phyloP scores from a whole-genome alignment of 2,329 filamentous ascomycete species.

The Paramyrothecium sp. region DNA sequence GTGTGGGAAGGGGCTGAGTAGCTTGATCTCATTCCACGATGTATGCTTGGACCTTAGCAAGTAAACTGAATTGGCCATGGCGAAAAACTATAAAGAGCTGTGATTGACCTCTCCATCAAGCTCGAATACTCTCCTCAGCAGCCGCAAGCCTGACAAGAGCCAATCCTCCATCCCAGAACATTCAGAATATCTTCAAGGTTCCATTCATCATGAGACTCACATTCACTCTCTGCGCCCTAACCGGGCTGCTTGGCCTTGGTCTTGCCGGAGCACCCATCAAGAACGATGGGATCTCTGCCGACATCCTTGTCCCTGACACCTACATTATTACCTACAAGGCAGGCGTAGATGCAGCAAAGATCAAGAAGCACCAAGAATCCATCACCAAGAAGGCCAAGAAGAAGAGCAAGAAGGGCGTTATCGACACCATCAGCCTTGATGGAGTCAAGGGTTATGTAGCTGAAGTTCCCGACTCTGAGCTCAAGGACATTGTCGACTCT shows the following conservation, averaged over 20 bases:
- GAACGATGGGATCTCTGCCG: slow-evolving; percentile 4
- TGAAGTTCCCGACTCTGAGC: slow-evolving; percentile 7
- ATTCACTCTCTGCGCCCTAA: slow-evolving; percentile 3
- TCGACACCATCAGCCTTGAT: slow-evolving; percentile 1
- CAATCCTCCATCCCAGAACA: not conserved
- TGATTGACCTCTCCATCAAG: not conserved
- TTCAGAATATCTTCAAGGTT: not conserved
- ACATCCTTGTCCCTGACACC: slow-evolving; percentile 7
- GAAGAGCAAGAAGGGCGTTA: slow-evolving; percentile 9
- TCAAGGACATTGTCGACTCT: not conserved
- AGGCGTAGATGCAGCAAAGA: not conserved
- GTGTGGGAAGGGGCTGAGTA: not conserved
- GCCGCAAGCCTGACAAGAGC: not conserved
- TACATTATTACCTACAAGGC: slow-evolving; percentile 12
- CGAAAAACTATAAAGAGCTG: not conserved
- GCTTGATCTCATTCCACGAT: not conserved
- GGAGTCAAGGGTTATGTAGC: slow-evolving; percentile 9
- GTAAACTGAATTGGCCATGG: not conserved
- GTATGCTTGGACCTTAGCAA: not conserved
- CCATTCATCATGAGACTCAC: slow-evolving; percentile 8
- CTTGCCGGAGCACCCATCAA: slow-evolving; percentile 6
- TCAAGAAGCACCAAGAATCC: slow-evolving; percentile 3
- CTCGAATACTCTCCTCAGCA: not conserved
- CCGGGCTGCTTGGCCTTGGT: slow-evolving; percentile 4
- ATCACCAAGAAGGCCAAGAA: slow-evolving; percentile 6